Base-by-base conservation (phyloP, 2,329 filamentous ascomycete species). In the Zymoseptoria tritici region DNA sequence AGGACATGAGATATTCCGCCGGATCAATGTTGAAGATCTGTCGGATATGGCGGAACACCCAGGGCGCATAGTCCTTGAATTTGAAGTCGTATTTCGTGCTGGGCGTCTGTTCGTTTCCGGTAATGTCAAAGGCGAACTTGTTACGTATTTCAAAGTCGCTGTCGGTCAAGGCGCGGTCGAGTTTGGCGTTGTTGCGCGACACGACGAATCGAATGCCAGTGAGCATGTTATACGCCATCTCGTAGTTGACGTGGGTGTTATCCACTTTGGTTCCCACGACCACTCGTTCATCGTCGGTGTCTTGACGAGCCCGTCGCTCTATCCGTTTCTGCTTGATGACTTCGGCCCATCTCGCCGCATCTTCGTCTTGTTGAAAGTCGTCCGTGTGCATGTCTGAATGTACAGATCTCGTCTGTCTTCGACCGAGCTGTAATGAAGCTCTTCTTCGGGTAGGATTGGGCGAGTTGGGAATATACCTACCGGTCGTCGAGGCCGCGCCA, bases 81-180 rank as follows among this genome's bases (percentile, higher is more conserved):
- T 99, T 99, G 85, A 99, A 99, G 78, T 99, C 94, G 79, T 99
- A 99, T 77, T 99, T 97, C 67, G 94, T 92, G 63, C 93, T 97
- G 21, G 94, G 94, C 4, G 96, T 96, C 73, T 99, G 81, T 79
- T 99, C 94, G 74, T 97, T 97, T 65, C 94, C 94, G 66, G 92
- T 95, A 72, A 97, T 95, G 76, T 97, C 94, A 81, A 99, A 99
- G 53, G 92, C 97, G 72, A 96, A 97, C 79, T 99, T 99, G 76
- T 97, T 91, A 78, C 90, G 92, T 64, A 90, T 88, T 62, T 91
- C 84, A 77, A 99, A 99, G 78, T 99, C 94, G 64, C 87, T 90
- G 74, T 94, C 88, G 11, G 89, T 96, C 67, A 99, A 77, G 60
- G 91, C 86, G 58, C 93, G 87, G 75, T 97, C 91, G 74, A 97